Base-by-base conservation (phyloP, 2,329 filamentous ascomycete species). In the Microcyclospora pomicola region DNA sequence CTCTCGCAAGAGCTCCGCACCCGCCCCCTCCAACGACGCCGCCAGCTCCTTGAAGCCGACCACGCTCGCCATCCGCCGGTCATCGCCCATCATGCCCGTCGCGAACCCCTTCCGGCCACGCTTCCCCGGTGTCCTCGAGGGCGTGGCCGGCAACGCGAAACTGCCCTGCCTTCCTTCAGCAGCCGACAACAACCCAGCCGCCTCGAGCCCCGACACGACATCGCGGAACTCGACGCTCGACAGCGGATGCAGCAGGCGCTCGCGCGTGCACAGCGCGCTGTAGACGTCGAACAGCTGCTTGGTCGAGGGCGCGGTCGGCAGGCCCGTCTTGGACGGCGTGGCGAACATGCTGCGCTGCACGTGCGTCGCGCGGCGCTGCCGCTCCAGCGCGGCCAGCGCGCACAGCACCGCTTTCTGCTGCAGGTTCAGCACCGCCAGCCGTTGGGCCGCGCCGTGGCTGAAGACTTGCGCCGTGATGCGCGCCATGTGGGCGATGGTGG, bases 361-460 rank as follows among this genome's bases (percentile, higher is more conserved):
- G 35, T 56, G 54, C 1, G 54, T 51, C n/a, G 56, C 64, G 35
- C 75, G 69, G 48, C 74, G 80, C 45, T 76, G 77, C 50, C 81
- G 83, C 58, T 95, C 87, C n/a, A 91, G 75, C 2, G 85, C 84
- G 30, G 88, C 72, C 11, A 98, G 69, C 0, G 88, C 77, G 63
- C 91, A 98, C 9, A 98, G 70, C 0, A 88, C 86, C 3, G 88
- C 91, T 59, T 94, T 96, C 60, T 98, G 91, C 56, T 98, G 92
- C 2, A 98, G 71, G 56, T 96, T 98, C 40, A 98, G 73, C 4
- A 79, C 77, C 59, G 82, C 80, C 11, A 98, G 74, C 41, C 91
- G 76, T 50, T 95, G 85, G 10, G 71, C 75, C 1, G 86, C 82
- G 28, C 87, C 87, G 50, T 95, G 88, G 57, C 82, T 84, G 60